Base-by-base conservation (phyloP, 106 monocot species). In the Chionographis japonica region DNA sequence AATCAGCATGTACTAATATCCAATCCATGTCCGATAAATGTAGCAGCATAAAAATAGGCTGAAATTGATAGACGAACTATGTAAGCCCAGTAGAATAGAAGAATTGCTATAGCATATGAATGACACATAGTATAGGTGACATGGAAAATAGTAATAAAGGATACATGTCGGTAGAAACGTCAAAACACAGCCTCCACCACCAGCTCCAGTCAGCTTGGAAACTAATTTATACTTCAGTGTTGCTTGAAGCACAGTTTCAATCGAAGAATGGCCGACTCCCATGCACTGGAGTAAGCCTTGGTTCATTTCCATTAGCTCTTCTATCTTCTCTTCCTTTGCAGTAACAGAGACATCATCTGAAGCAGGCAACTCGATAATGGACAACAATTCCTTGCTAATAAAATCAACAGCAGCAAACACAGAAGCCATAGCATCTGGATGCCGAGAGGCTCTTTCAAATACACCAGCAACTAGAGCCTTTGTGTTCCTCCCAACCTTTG, bases 101-200 rank as follows among this genome's bases (percentile, higher is more conserved):
- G 9, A 46, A 46, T 46, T 0, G 9, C 5, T 6, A 6, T 46
- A 46, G 46, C 8, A 46, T 6, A 46, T 46, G 46, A 46, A 46
- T 46, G 8, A 10, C 46, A 46, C 9, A 46, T 6, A 46, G 8
- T 46, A 46, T 46, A 46, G 9, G 5, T 46, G 46, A 6, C 46
- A 46, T 46, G 46, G 46, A 46, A 46, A 46, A 37, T 38, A 17
- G 70, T 15, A 50, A 69, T 10, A 52, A 83, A 86, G 85, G 83
- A 91, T 91, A 95, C 91, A 37, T 40, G 78, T 83, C 37, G 89
- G 95, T 16, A 92, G 60, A 46, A 87, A 80, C 40, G 95, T 97
- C 82, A 97, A 75, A 54, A 97, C 92, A 72, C 95, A 97, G 7
- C 95, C 95, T 63, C 95, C 95, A 58, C 95, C 95, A 71, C 95